Conservation (phyloP, 345 rosid genomes). For the Populus ilicifolia region DNA sequence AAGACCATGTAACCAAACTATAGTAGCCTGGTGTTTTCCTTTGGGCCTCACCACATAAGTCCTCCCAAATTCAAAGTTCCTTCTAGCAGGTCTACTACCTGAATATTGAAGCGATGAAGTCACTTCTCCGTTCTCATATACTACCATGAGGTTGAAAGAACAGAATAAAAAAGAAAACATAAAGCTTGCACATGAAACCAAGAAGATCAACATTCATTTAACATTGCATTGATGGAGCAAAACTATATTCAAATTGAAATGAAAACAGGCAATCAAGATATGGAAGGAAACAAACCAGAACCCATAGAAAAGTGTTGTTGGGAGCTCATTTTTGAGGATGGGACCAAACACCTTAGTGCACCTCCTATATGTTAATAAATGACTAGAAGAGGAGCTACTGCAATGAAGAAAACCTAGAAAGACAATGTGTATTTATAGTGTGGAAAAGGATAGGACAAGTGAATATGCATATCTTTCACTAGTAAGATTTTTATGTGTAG, state of each 20-base stretch:
- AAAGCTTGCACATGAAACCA: constrained; percentile 11
- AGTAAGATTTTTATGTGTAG: constrained; percentile 13
- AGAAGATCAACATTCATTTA: not conserved
- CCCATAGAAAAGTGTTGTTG: constrained; percentile 46
- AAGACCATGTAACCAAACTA: constrained; percentile 50
- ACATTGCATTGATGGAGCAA: not conserved
- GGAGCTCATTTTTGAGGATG: constrained; percentile 51
- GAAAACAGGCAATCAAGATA: not conserved
- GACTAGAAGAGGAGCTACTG: constrained; percentile 17
- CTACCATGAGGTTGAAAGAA: constrained; percentile 2
- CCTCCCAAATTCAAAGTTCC: constrained; percentile 43
- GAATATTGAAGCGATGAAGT: constrained; percentile 1
- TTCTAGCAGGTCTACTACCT: constrained; percentile 39
- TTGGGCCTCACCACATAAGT: constrained; percentile 52
- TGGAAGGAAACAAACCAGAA: constrained; percentile 56
- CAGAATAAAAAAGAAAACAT: constrained; percentile 1
- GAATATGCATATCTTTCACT: constrained; percentile 33
- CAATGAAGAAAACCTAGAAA: constrained; percentile 38
- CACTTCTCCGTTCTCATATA: not conserved
- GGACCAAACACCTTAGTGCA: constrained; percentile 4
- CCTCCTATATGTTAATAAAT: constrained; percentile 4
- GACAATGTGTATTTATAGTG: constrained; percentile 49
- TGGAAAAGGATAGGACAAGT: constrained; percentile 49
- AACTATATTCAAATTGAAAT: not conserved
- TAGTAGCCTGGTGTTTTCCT: constrained; percentile 47